These are phyloP conservation scores for Xylariaceae sp. DNA, from an alignment of 2,329 filamentous ascomycete species.

Conservation along the genomic window DNA sequence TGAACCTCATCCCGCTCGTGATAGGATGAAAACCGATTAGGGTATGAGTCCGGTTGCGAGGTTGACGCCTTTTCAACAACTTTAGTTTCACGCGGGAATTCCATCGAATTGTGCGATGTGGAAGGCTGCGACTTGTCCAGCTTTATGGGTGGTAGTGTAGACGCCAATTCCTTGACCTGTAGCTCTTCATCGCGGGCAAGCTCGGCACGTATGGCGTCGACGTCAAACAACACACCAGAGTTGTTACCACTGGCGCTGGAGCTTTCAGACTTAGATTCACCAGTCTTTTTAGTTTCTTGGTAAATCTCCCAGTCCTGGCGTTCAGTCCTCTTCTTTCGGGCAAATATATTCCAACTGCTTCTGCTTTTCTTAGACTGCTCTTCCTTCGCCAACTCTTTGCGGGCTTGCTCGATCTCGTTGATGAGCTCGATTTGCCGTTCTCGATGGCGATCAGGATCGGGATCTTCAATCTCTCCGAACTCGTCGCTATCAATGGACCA, in stretches of 20 bases:
- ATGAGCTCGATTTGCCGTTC: slow-evolving; percentile 88
- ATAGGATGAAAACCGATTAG: slow-evolving; percentile 16
- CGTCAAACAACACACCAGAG: slow-evolving; percentile 76
- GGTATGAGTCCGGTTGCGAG: slow-evolving; percentile 21
- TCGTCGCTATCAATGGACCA: slow-evolving; percentile 91
- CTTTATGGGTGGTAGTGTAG: slow-evolving; percentile 86
- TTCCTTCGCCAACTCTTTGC: slow-evolving; percentile 78
- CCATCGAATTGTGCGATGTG: slow-evolving; percentile 33
- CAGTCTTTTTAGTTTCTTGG: slow-evolving; percentile 56
- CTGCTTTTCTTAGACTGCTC: slow-evolving; percentile 58
- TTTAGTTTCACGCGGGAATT: slow-evolving; percentile 41
- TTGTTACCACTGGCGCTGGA: slow-evolving; percentile 45
- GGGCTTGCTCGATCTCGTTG: slow-evolving; percentile 91
- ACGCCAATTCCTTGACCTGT: slow-evolving; percentile 74
- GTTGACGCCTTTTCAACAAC: slow-evolving; percentile 40
- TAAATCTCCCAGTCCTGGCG: slow-evolving; percentile 95
- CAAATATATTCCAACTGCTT: slow-evolving; percentile 61
- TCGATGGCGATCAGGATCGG: slow-evolving; percentile 88
- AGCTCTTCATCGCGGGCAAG: slow-evolving; percentile 62
- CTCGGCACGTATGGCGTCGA: slow-evolving; percentile 87
- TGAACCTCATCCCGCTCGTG: slow-evolving; percentile 49
- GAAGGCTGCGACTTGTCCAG: slow-evolving; percentile 50
- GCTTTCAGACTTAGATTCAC: slow-evolving; percentile 36
- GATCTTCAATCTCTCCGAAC: slow-evolving; percentile 94
- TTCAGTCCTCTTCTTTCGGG: slow-evolving; percentile 70